Evolutionary conservation across 2,329 filamentous ascomycete species (phyloP), one percentile per base, ranked within the genome.

Genomic region (Zasmidium cellare): DNA sequence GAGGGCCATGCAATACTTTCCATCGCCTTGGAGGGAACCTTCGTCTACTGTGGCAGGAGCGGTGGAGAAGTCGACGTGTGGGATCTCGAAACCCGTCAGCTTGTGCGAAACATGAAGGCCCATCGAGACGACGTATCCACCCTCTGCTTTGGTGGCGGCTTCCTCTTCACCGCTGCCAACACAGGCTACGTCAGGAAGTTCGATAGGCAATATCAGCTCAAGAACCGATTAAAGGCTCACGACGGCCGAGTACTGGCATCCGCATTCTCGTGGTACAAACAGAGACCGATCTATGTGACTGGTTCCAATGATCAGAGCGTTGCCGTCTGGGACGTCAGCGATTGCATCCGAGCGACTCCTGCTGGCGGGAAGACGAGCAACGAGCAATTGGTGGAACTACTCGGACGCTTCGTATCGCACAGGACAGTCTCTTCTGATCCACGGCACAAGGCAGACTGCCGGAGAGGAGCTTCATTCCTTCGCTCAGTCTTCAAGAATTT

Each of bases 21-120:
- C 0, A 81, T 99, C 53, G 88, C 90, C 3, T 83, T 96, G 2
- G 92, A 97, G 61, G 92, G 91, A 0, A 92, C 92, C 0, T 96
- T 99, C 64, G 81, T 99, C 3, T 99, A 97, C 71, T 91, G 90
- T 58, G 94, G 94, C 48, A 89, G 96, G 66, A 84, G 92, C 1
- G 87, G 90, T 41, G 96, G 94, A 20, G 84, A 96, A 51, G 86
- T 99, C 59, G 93, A 97, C 72, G 85, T 99, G 11, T 99, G 96
- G 93, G 96, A 99, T 71, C 81, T 99, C 14, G 93, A 97, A 71
- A 97, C 94, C 0, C 87, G 89, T 54, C 94, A 99, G 75, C 87
- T 94, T 50, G 82, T 99, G 46, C 84, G 94, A 57, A 92, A 91
- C 18, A 88, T 99, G 69, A 92, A 89, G 70, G 86, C 88, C 0